Evolutionary conservation across 345 rosid species (phyloP), one percentile per base, ranked within the genome.

Genomic region (Schrenkiella parvula): DNA sequence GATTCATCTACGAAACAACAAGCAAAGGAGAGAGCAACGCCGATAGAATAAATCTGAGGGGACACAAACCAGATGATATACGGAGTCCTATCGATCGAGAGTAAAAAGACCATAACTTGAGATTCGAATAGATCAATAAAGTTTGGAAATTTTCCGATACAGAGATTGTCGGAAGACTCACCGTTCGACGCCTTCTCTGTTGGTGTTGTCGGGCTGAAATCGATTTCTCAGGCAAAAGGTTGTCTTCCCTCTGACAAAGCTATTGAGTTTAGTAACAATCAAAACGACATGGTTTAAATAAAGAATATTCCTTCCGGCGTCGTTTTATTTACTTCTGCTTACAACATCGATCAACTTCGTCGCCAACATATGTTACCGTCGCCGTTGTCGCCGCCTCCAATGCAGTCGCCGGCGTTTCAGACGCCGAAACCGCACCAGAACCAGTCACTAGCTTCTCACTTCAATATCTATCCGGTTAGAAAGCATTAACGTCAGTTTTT

Each of bases 381-480:
- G 26, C 19, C 47, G 19, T 4, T 39, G 10, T 12, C 48, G 47
- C 51, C 51, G 15, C 64, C 68, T 31, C 18, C 55, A 12, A 29
- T 47, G 41, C 68, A 55, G n/a, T 62, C 29, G 5, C 87, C 76
- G 29, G 80, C 73, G 3, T 66, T 48, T 21, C 80, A 71, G 25
- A 65, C 43, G 29, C 67, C 59, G 28, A 85, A 82, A 79, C 79
- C 66, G 51, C 84, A 77, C 0, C 87, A 81, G 22, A 89, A 84
- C 57, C 89, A 85, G 61, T 84, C 89, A 0, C 85, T 85, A 11
- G 83, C 92, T 18, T 89, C 96, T 26, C 90, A 83, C 48, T 89
- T 88, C 80, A 85, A 86, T 72, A 84, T 89, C 66, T 71, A 76
- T 64, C 86, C 79, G 17, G 90, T 89, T 64, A 26, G 32, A 25